A percentile compares a stretch with the other conserved stretches of the same genome.
Conservation (phyloP, 805 yeast genomes). For the Diddensiella santjacobensis region DNA sequence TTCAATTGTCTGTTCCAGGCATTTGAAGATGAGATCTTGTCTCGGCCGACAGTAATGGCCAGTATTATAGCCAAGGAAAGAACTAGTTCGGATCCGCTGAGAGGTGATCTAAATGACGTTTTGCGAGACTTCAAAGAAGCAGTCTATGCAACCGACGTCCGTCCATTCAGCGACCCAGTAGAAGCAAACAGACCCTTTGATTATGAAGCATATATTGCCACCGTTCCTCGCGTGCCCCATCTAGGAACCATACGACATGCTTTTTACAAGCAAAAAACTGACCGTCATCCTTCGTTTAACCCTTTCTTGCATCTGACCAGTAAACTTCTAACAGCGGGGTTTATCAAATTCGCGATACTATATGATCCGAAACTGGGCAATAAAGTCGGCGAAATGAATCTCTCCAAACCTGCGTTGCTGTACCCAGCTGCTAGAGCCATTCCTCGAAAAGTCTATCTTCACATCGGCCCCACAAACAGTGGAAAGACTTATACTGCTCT, state of each 20-base stretch:
- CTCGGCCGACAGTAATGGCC: too few relatives aligned
- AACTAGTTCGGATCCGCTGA: background rate
- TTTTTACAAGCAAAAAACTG: background rate
- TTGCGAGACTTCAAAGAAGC: background rate
- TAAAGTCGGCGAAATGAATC: slow-evolving; percentile 46
- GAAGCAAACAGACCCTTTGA: background rate
- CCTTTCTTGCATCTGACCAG: background rate
- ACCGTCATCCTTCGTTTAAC: background rate
- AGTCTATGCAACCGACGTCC: background rate
- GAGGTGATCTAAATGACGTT: background rate
- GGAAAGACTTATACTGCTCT: slow-evolving; percentile 91
- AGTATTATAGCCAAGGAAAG: too few relatives aligned
- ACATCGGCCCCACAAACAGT: slow-evolving; percentile 95
- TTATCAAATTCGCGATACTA: background rate
- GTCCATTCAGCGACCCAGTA: background rate
- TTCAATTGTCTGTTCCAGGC: too few relatives aligned
- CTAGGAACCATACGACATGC: background rate
- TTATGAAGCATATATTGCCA: background rate
- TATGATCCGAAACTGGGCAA: slow-evolving; percentile 1
- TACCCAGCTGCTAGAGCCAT: slow-evolving; percentile 80
- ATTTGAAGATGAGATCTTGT: too few relatives aligned
- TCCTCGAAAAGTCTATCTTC: slow-evolving; percentile 79
- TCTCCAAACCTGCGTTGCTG: slow-evolving; percentile 68
- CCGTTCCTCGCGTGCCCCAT: background rate
- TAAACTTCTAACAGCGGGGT: background rate